phyloP scores from a whole-genome alignment of 805 yeast species.

The Metschnikowia shivogae region DNA sequence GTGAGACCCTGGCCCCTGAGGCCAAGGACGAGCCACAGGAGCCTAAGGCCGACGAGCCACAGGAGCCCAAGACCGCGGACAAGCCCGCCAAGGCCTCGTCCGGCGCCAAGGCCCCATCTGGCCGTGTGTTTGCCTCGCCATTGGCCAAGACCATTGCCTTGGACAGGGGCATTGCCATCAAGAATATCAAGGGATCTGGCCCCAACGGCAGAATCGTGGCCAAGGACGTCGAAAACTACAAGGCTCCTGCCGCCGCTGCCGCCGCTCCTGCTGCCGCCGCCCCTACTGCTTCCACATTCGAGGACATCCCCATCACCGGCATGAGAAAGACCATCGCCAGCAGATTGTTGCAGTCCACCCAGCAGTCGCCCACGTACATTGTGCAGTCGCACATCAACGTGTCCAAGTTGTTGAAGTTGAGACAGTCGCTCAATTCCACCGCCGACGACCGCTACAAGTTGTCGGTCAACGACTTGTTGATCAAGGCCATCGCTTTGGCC shows the following conservation, averaged over 20 bases:
- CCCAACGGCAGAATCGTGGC: conserved; percentile 93
- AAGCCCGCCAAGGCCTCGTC: conserved; percentile 28
- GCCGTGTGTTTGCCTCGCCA: conserved; percentile 90
- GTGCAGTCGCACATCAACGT: conserved; percentile 86
- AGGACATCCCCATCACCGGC: conserved; percentile 78
- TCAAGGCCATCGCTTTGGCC: conserved; percentile 93
- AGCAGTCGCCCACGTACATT: conserved; percentile 85
- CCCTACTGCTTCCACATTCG: conserved; percentile 56
- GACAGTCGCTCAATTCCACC: conserved; percentile 81
- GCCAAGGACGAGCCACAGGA: conserved; percentile 35
- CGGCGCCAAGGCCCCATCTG: conserved; percentile 42
- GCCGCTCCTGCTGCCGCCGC: conserved; percentile 40
- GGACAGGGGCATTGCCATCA: conserved; percentile 85
- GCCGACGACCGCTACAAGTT: conserved; percentile 85
- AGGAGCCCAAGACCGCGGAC: conserved; percentile 21
- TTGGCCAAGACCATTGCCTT: conserved; percentile 89
- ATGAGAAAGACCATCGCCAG: conserved; percentile 94
- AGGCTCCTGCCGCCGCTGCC: conserved; percentile 42
- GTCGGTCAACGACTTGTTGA: conserved; percentile 89
- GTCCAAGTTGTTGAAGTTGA: conserved; percentile 83
- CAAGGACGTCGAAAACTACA: conserved; percentile 77
- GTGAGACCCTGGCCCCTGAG: conserved; percentile 41
- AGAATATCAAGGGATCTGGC: conserved; percentile 85
- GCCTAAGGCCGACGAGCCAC: conserved; percentile 23
- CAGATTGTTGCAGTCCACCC: conserved; percentile 83